A percentile compares a stretch with the other conserved stretches of the same genome.
Conservation (phyloP, 1,139 yeast species). For the Blastobotrys apis region DNA sequence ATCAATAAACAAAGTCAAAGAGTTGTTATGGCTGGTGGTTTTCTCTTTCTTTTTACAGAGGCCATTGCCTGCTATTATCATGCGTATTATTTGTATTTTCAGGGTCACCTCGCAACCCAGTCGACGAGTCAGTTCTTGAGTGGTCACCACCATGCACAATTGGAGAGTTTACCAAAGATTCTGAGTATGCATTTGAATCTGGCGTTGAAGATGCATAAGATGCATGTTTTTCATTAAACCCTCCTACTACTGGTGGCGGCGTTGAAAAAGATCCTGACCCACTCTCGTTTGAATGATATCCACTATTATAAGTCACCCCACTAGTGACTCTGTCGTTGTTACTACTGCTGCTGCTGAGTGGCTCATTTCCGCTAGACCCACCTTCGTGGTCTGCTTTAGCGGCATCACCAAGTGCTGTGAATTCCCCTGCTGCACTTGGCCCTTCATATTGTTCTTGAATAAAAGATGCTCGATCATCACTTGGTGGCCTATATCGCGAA, state of each 20-base stretch:
- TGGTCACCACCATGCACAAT: not conserved
- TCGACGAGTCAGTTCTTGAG: slow-evolving; percentile 4
- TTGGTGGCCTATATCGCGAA: slow-evolving; percentile 89
- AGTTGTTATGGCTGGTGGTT: too few relatives aligned
- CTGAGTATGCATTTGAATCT: not conserved
- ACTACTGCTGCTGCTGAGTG: too few relatives aligned
- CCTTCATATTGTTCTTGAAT: slow-evolving; percentile 50
- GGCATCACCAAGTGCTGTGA: slow-evolving; percentile 85
- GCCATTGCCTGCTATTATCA: slow-evolving; percentile 2
- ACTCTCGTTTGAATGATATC: not conserved
- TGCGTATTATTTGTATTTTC: not conserved
- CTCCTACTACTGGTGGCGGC: too few relatives aligned
- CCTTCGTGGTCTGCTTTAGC: slow-evolving; percentile 55
- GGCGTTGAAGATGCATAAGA: slow-evolving; percentile 3
- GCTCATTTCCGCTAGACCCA: too few relatives aligned
- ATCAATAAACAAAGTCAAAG: not conserved
- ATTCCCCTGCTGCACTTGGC: slow-evolving; percentile 55
- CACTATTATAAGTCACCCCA: not conserved
- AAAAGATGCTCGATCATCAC: slow-evolving; percentile 92
- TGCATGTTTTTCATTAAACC: not conserved
- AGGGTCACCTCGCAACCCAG: slow-evolving; percentile 1
- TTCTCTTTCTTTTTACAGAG: slow-evolving; percentile 1
- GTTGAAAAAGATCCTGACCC: not conserved
- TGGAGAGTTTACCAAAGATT: slow-evolving; percentile 1
- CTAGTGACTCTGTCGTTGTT: too few relatives aligned